Evolutionary conservation across 768 basidiomycete species (phyloP).

Genomic region (Hydnum rufescens): DNA sequence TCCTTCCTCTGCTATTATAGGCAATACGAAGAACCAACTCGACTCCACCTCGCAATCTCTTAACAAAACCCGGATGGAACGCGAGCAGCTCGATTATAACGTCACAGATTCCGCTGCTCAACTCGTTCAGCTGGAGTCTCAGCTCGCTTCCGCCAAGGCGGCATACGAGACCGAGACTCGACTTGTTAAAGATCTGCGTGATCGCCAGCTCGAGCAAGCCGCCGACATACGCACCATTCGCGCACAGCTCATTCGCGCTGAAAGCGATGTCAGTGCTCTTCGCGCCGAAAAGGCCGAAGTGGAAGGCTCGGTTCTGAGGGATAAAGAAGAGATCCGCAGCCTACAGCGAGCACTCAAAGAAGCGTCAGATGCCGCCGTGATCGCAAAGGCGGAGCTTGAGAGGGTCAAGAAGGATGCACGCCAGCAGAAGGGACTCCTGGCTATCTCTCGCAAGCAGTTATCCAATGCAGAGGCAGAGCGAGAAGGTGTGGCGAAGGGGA

Average conservation of each 20-base stretch:
- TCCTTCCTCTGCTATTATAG: slow-evolving; percentile 50
- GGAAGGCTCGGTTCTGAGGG: slow-evolving; percentile 65
- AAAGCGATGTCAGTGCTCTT: slow-evolving; percentile 80
- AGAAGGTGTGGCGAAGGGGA: slow-evolving; percentile 29
- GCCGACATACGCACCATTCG: slow-evolving; percentile 50
- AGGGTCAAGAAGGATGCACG: slow-evolving; percentile 84
- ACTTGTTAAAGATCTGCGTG: slow-evolving; percentile 43
- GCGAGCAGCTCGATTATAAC: slow-evolving; percentile 40
- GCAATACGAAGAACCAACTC: slow-evolving; percentile 71
- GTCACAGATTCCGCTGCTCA: slow-evolving; percentile 51
- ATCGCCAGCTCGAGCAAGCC: slow-evolving; percentile 45
- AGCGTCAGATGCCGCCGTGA: slow-evolving; percentile 48
- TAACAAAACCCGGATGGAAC: slow-evolving; percentile 43
- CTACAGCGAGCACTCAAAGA: slow-evolving; percentile 73
- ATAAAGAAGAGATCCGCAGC: slow-evolving; percentile 85
- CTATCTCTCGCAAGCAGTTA: slow-evolving; percentile 89
- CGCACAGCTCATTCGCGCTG: slow-evolving; percentile 68
- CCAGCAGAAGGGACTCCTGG: slow-evolving; percentile 87
- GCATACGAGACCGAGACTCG: slow-evolving; percentile 72
- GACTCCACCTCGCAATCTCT: slow-evolving; percentile 58
- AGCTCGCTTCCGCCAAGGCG: slow-evolving; percentile 64
- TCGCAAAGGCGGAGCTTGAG: slow-evolving; percentile 56
- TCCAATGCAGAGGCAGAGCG: slow-evolving; percentile 65
- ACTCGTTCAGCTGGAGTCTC: slow-evolving; percentile 61
- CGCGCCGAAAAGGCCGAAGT: slow-evolving; percentile 82